Percentiles rank a stretch among this genome's conserved stretches.
Conservation (phyloP, 176 grass and related monocot genomes). For the Luzula sylvatica region DNA sequence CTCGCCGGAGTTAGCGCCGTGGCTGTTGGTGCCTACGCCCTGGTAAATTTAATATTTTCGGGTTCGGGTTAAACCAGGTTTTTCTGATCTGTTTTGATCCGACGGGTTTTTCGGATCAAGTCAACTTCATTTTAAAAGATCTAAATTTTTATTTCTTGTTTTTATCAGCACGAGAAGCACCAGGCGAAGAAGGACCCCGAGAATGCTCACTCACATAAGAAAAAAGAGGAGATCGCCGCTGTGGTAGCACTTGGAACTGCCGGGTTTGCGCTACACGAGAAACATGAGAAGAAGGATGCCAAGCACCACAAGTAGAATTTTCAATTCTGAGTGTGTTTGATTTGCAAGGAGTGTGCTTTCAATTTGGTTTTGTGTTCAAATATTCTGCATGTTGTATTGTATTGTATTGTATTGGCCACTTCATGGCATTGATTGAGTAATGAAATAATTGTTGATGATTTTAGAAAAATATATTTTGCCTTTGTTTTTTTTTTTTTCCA, state of each 20-base stretch:
- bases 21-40: conserved; percentile 47
- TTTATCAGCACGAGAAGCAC: conserved; percentile 63
- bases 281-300: conserved; percentile 59
- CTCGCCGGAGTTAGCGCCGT: conserved; percentile 36
- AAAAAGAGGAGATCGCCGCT: conserved; percentile 54
- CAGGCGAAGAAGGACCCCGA: conserved; percentile 63
- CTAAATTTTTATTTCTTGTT: neutral
- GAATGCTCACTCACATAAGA: conserved; percentile 37
- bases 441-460: conserved; percentile 3
- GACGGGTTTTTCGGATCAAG: too few species aligned
- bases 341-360: too few species aligned
- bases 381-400: too few species aligned
- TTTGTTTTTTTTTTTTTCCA: too few species aligned
- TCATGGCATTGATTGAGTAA: neutral
- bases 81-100: neutral
- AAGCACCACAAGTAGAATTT: conserved; percentile 19
- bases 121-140: too few species aligned
- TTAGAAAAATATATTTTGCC: too few species aligned
- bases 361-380: too few species aligned
- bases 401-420: neutral
- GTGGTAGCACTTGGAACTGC: conserved; percentile 37
- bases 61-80: neutral
- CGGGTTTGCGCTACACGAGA: conserved; percentile 57
- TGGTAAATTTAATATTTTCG: conserved; percentile 21
- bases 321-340: too few species aligned